Conservation (phyloP, 768 basidiomycete species). For the Multifurca ochricompacta region DNA sequence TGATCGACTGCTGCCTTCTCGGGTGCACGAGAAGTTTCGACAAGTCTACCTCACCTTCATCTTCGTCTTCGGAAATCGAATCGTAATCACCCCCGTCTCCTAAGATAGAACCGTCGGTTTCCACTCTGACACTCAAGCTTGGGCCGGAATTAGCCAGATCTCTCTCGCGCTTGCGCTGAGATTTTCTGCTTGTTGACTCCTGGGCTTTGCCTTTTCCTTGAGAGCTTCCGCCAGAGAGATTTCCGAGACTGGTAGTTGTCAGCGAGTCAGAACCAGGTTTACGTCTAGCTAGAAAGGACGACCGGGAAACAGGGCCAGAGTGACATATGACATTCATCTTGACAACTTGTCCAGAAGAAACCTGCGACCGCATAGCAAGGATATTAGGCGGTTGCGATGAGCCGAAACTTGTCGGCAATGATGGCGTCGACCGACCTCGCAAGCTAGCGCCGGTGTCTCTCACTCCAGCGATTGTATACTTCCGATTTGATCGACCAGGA, state of each 20-base stretch:
- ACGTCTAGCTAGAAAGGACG: conserved; percentile 36
- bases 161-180: conserved; percentile 23
- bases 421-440: conserved; percentile 2
- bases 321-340: conserved; percentile 55
- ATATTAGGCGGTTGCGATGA: conserved; percentile 15
- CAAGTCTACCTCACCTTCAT: conserved; percentile 52
- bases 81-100: conserved; percentile 21
- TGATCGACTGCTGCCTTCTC: conserved; percentile 67
- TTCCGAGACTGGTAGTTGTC: background rate
- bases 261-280: conserved; percentile 9
- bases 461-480: conserved; percentile 25
- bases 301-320: conserved; percentile 61
- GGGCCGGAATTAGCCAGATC: conserved; percentile 25
- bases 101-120: conserved; percentile 48
- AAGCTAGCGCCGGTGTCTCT: conserved; percentile 16
- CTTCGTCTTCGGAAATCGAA: conserved; percentile 34
- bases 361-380: conserved; percentile 21
- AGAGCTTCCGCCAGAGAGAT: conserved; percentile 19
- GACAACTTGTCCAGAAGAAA: conserved; percentile 36
- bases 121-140: conserved; percentile 35
- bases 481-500: conserved; percentile 19
- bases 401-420: background rate
- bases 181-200: conserved; percentile 5
- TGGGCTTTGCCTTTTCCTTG: conserved; percentile 25
- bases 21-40: conserved; percentile 62